A percentile compares a stretch with the other conserved stretches of the same genome.
Evolutionary conservation across 768 basidiomycete genomes (phyloP).

Genomic region (Phylloporus sp.): DNA sequence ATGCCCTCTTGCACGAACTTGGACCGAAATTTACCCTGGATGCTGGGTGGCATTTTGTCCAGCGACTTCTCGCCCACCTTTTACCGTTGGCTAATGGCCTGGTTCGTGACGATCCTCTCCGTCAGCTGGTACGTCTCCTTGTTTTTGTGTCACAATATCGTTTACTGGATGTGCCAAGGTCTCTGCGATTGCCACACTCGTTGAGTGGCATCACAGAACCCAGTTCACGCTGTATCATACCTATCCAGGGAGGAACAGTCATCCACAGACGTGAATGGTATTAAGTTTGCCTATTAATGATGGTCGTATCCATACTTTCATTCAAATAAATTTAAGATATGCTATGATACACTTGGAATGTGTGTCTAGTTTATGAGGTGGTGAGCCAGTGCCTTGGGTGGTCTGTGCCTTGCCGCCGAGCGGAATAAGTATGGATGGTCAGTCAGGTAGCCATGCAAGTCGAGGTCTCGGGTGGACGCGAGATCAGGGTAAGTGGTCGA

Average conservation of each 20-base stretch:
- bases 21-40: conserved; percentile 15
- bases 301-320: conserved; percentile 2
- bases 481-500: conserved; percentile 51
- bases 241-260: not conserved
- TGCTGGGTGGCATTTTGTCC: conserved; percentile 12
- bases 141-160: not conserved
- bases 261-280: not conserved
- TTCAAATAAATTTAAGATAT: conserved; percentile 10
- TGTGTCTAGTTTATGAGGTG: conserved; percentile 16
- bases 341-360: conserved; percentile 24
- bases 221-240: conserved; percentile 6
- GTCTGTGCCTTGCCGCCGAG: conserved; percentile 3
- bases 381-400: conserved; percentile 3
- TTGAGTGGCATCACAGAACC: conserved; percentile 6
- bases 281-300: conserved; percentile 5
- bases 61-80: conserved; percentile 9
- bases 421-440: conserved; percentile 11
- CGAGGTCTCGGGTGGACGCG: conserved; percentile 1
- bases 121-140: conserved; percentile 13
- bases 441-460: conserved; percentile 3
- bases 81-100: conserved; percentile 1
- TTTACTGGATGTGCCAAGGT: conserved; percentile 11
- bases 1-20: conserved; percentile 13
- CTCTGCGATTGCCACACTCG: conserved; percentile 8
- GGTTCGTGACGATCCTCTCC: conserved; percentile 9